Evolutionary conservation across 2,329 filamentous ascomycete species (phyloP).

Genomic region (Pseudodiploospora longispora): DNA sequence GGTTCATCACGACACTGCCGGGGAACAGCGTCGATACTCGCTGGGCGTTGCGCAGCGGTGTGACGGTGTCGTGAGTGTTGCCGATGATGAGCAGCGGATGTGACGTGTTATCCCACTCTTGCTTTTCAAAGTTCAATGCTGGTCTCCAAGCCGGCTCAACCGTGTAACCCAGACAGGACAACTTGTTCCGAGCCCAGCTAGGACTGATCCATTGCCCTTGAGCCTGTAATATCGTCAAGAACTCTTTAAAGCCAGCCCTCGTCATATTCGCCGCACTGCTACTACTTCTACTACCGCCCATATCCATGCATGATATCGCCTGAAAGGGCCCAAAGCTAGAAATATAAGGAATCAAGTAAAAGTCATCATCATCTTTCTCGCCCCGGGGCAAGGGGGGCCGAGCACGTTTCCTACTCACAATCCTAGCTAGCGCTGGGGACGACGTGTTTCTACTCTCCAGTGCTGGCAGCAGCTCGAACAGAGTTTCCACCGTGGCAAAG

Average conservation of each 20-base stretch:
- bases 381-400: neutral
- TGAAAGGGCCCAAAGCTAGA: constrained; percentile 1
- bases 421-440: neutral
- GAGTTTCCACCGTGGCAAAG: constrained; percentile 4
- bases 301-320: constrained; percentile 11
- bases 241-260: constrained; percentile 9
- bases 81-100: constrained; percentile 10
- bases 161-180: constrained; percentile 9
- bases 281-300: neutral
- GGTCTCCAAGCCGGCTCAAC: constrained; percentile 10
- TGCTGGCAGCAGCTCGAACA: constrained; percentile 6
- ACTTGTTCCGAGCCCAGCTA: constrained; percentile 8
- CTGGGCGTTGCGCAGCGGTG: constrained; percentile 30
- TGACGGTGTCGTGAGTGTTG: constrained; percentile 28
- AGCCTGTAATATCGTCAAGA: constrained; percentile 4
- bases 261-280: constrained; percentile 1
- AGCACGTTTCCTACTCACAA: neutral
- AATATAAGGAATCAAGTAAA: constrained; percentile 1
- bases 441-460: constrained; percentile 7
- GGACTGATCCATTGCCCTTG: constrained; percentile 10
- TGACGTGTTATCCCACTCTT: constrained; percentile 9
- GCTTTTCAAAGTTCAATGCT: constrained; percentile 1
- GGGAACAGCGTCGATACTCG: constrained; percentile 11
- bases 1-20: constrained; percentile 15
- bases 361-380: constrained; percentile 2